Percentiles rank a stretch among this genome's conserved stretches.
Evolutionary conservation across 306 rosid genomes (phyloP).

Genomic region (Cucurbita pepo): DNA sequence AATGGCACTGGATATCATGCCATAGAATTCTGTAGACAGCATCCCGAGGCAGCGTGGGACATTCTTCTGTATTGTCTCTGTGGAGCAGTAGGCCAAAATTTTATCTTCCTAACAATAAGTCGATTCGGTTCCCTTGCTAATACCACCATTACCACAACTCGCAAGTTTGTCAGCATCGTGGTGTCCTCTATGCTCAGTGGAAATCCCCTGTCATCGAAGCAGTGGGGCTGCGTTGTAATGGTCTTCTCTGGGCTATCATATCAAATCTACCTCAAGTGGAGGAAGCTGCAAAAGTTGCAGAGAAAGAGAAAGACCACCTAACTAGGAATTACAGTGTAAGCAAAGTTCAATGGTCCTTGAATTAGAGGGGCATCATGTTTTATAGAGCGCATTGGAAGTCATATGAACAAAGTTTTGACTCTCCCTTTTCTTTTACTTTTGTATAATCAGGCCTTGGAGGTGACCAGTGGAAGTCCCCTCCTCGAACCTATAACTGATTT

Average conservation of each 20-base stretch:
- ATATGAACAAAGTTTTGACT: constrained; percentile 1
- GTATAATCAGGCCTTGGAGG: background rate
- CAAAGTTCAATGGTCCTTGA: constrained; percentile 14
- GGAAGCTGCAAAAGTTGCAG: constrained; percentile 58
- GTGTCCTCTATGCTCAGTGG: constrained; percentile 86
- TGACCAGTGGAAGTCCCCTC: background rate
- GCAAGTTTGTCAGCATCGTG: constrained; percentile 93
- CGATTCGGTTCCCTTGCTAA: constrained; percentile 85
- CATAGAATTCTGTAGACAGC: constrained; percentile 58
- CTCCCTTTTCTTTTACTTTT: background rate
- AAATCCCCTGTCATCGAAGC: constrained; percentile 77
- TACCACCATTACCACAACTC: constrained; percentile 94
- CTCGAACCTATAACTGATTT: background rate
- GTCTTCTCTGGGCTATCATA: constrained; percentile 90
- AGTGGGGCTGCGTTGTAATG: constrained; percentile 83
- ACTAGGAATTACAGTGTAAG: constrained; percentile 13
- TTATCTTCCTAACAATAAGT: constrained; percentile 88
- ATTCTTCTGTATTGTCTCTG: constrained; percentile 73
- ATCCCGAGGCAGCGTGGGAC: constrained; percentile 96
- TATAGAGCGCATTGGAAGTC: constrained; percentile 8
- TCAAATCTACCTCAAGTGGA: constrained; percentile 92
- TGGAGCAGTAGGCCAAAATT: constrained; percentile 97
- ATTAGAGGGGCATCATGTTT: constrained; percentile 21
- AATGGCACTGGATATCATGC: constrained; percentile 62
- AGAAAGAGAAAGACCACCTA: constrained; percentile 68